Evolutionary conservation across 192 early-diverging fungal genomes (phyloP), one percentile per base, ranked within the genome.

Genomic region (Linderina pennispora): DNA sequence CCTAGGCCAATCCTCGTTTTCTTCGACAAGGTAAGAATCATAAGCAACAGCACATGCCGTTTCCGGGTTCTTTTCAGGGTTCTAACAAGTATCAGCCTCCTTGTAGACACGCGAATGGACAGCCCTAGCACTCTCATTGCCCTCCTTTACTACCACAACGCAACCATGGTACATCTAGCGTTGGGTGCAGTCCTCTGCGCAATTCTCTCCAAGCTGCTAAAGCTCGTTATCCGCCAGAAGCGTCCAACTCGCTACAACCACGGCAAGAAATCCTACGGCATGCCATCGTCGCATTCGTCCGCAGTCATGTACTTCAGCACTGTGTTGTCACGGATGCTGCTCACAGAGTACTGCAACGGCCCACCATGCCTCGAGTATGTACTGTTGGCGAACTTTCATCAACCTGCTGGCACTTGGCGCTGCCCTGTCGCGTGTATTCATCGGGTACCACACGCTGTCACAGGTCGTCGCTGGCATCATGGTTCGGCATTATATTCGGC

Each of bases 221-320:
- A 71, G 37, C 40, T 39, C 3, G 1, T 59, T 32, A 48, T 71
- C 38, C 36, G 53, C 13, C 67, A 71, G 8, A 46, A 58, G n/a
- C 67, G 67, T 0, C 67, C 61, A 8, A 3, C 5, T 3, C 19
- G 33, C 20, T 13, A 16, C 18, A 44, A 16, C 2, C 23, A 34
- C 23, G 19, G 9, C 6, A 42, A 47, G 20, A 36, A 5, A n/a
- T 59, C 60, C 8, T 71, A 47, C 33, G 67, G 67, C 2, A 71
- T 71, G 67, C 67, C 67, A 23, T 71, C 67, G 14, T 55, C 67
- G 0, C 67, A 71, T 39, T 63, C 67, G 8, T 50, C 61, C 0
- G 45, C 55, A 1, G 40, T 64, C 9, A 45, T 49, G 5, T 71
- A 71, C 38, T 52, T 55, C 33, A 43, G 47, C 19, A 43, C 52